Conservation (phyloP, 768 basidiomycete genomes). For the Russula sp. region DNA sequence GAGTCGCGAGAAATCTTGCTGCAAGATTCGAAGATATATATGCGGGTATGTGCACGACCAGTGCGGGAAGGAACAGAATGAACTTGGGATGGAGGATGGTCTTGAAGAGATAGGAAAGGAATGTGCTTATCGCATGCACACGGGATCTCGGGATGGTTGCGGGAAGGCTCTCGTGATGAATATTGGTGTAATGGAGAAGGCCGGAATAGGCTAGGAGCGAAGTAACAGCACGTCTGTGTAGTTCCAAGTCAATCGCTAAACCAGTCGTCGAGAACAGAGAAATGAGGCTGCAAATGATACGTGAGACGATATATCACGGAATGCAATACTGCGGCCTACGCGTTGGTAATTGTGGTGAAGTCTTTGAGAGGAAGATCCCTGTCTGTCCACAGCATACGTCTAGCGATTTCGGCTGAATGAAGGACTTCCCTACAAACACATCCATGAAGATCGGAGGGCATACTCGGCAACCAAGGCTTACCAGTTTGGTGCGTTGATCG, state of each 20-base stretch:
- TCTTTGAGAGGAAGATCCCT: constrained; percentile 71
- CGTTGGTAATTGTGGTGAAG: constrained; percentile 80
- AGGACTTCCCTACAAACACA: constrained; percentile 68
- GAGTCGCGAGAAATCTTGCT: constrained; percentile 70
- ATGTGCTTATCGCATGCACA: constrained; percentile 68
- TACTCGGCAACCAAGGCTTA: constrained; percentile 39
- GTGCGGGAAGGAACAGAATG: constrained; percentile 82
- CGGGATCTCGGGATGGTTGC: constrained; percentile 69
- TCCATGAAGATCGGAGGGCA: neutral
- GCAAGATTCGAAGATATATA: constrained; percentile 78
- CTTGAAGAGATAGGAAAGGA: constrained; percentile 57
- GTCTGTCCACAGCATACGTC: constrained; percentile 84
- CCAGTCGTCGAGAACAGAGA: constrained; percentile 65
- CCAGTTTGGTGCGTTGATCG: constrained; percentile 93
- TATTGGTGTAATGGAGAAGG: constrained; percentile 70
- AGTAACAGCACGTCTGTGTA: constrained; percentile 47
- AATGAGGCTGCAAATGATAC: constrained; percentile 70
- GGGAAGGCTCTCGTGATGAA: constrained; percentile 79
- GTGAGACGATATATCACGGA: constrained; percentile 6
- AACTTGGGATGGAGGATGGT: constrained; percentile 8
- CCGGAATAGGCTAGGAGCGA: constrained; percentile 80
- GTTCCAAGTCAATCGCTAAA: constrained; percentile 54
- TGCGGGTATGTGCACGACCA: constrained; percentile 78
- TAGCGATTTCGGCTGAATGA: constrained; percentile 83
- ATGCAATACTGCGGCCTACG: constrained; percentile 50